Evolutionary conservation across 345 rosid genomes (phyloP), one percentile per base, ranked within the genome.

Genomic region (Trapa bicornis): DNA sequence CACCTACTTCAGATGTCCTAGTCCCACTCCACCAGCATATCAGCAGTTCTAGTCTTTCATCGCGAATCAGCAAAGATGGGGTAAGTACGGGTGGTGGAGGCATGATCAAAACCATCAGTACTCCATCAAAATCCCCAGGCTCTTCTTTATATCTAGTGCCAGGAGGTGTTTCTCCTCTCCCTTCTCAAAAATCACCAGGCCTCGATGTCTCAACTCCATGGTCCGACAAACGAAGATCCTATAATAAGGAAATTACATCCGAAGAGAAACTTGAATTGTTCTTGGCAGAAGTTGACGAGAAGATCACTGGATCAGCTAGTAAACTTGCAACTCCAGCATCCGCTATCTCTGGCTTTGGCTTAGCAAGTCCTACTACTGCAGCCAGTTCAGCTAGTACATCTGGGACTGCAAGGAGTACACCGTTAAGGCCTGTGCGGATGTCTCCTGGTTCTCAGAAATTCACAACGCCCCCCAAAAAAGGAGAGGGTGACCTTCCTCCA

Each of bases 401-500:
- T 80, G 96, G 95, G 76, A 84, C 89, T 76, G 73, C 86, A 29
- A 86, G 97, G 80, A 91, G 84, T 69, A 91, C 94, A 39, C 99
- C 99, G 61, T 76, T 88, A 77, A 82, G 97, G 78, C 83, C 85
- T 52, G 97, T 93, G 68, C 86, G 97, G 82, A 86, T 93, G 96
- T 93, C 99, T 82, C 99, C 99, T 69, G 83, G 91, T 72, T 89
- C 89, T 63, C 99, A 93, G 79, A 93, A 93, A 70, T 90, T 87
- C 79, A 81, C 85, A 47, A 89, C 98, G 66, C 95, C 98, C 64
- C 96, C 96, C 48, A 91, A 93, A 85, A 93, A 90, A 80, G 97
- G 96, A 79, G 97, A 93, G 62, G 96, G 95, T 35, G 96, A 93
- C 15, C 82, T 88, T 79, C 96, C 97, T 75, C 76, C 81, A 42